Evolutionary conservation across 768 basidiomycete genomes (phyloP).

Genomic region (Collybiopsis confluens): DNA sequence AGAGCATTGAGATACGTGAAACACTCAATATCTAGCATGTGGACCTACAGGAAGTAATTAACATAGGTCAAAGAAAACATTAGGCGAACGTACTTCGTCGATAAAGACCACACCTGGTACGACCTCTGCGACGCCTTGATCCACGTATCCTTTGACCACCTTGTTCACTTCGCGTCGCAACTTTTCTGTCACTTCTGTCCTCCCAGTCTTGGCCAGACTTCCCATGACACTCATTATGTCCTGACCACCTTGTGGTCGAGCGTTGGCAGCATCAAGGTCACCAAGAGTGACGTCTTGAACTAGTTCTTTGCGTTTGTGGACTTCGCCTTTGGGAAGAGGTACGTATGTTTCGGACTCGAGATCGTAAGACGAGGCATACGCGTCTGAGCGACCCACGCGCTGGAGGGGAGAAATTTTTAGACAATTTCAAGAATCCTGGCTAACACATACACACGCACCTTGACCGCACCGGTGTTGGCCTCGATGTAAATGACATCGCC

Average conservation of each 20-base stretch:
- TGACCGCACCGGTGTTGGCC: constrained; percentile 89
- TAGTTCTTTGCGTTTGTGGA: constrained; percentile 93
- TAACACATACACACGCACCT: constrained; percentile 44
- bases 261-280: constrained; percentile 95
- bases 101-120: constrained; percentile 98
- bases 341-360: constrained; percentile 98
- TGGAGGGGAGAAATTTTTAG: constrained; percentile 26
- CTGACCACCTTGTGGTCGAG: constrained; percentile 92
- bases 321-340: constrained; percentile 93
- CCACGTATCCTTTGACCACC: constrained; percentile 94
- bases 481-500: constrained; percentile 98
- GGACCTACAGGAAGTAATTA: constrained; percentile 61
- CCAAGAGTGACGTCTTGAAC: constrained; percentile 95
- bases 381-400: constrained; percentile 95
- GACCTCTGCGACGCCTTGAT: constrained; percentile 96
- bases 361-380: constrained; percentile 96
- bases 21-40: constrained; percentile 99
- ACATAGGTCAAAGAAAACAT: no score
- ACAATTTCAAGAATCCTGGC: background rate
- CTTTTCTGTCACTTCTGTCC: constrained; percentile 98
- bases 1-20: constrained; percentile 98
- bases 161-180: constrained; percentile 94
- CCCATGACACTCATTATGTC: constrained; percentile 99
- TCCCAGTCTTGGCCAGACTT: constrained; percentile 80
- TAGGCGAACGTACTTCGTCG: constrained; percentile 78